Evolutionary conservation across 768 basidiomycete species (phyloP).

Genomic region (Lactarius akahatsu): DNA sequence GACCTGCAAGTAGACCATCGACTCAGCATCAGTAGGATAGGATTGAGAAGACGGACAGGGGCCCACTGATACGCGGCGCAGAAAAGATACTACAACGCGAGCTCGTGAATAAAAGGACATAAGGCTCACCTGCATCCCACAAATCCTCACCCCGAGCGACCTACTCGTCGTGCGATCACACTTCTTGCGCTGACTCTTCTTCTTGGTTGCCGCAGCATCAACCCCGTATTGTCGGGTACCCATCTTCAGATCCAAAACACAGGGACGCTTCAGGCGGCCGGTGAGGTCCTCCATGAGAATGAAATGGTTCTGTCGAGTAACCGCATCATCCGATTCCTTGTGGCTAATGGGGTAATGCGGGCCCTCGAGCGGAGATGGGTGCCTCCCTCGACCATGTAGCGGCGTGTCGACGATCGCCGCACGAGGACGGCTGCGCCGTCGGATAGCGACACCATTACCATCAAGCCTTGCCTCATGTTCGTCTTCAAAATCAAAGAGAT

Average conservation of each 20-base stretch:
- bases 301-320: slow-evolving; percentile 93
- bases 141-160: slow-evolving; percentile 86
- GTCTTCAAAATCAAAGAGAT: slow-evolving; percentile 29
- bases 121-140: slow-evolving; percentile 93
- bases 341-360: slow-evolving; percentile 33
- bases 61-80: neutral
- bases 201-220: slow-evolving; percentile 88
- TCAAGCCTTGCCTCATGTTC: slow-evolving; percentile 25
- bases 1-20: slow-evolving; percentile 52
- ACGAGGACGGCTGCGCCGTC: slow-evolving; percentile 45
- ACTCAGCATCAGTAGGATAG: slow-evolving; percentile 6
- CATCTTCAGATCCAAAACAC: slow-evolving; percentile 99
- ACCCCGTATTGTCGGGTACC: slow-evolving; percentile 99
- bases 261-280: slow-evolving; percentile 84
- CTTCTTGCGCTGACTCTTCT: slow-evolving; percentile 98
- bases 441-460: slow-evolving; percentile 25
- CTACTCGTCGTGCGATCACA: slow-evolving; percentile 95
- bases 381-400: slow-evolving; percentile 12
- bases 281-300: slow-evolving; percentile 99
- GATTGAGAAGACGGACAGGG: slow-evolving; percentile 6
- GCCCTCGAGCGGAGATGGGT: slow-evolving; percentile 26
- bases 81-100: slow-evolving; percentile 14
- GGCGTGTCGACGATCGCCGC: slow-evolving; percentile 34
- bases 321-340: slow-evolving; percentile 44
- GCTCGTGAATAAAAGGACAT: slow-evolving; percentile 15